Conservation (phyloP, 768 basidiomycete species). For the Boletus speciosus region DNA sequence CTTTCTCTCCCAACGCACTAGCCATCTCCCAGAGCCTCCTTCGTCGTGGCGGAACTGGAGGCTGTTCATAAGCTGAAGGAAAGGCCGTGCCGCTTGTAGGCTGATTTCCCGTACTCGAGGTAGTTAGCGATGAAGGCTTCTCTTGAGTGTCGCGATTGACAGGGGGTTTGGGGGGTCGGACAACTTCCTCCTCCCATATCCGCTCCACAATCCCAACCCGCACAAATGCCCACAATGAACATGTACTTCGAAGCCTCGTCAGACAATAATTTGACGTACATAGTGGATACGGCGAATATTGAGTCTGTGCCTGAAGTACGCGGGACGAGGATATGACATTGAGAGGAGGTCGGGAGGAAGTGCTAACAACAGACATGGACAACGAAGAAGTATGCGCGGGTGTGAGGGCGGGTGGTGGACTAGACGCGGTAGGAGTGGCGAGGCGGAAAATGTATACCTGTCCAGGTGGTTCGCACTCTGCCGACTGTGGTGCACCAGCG, state of each 20-base stretch:
- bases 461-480: constrained; percentile 30
- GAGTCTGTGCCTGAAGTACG: constrained; percentile 20
- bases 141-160: constrained; percentile 9
- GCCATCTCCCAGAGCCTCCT: constrained; percentile 68
- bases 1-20: constrained; percentile 56
- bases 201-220: constrained; percentile 78
- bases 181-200: constrained; percentile 81
- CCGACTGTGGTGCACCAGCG: constrained; percentile 31
- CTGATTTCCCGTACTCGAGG: background rate
- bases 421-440: constrained; percentile 28
- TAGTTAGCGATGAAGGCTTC: background rate
- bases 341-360: constrained; percentile 15
- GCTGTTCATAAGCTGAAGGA: constrained; percentile 37
- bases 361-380: constrained; percentile 32
- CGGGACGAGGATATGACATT: constrained; percentile 45
- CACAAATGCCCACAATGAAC: constrained; percentile 87
- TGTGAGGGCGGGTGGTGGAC: constrained; percentile 20
- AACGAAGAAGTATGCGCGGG: constrained; percentile 26
- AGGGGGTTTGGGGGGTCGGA: constrained; percentile 30
- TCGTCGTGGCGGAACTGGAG: constrained; percentile 61
- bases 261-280: constrained; percentile 88
- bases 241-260: constrained; percentile 76
- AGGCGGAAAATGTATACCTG: constrained; percentile 71
- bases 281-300: constrained; percentile 52
- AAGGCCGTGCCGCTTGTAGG: background rate